Base-by-base conservation (phyloP, 768 basidiomycete species). In the Atractiella rhizophila region DNA sequence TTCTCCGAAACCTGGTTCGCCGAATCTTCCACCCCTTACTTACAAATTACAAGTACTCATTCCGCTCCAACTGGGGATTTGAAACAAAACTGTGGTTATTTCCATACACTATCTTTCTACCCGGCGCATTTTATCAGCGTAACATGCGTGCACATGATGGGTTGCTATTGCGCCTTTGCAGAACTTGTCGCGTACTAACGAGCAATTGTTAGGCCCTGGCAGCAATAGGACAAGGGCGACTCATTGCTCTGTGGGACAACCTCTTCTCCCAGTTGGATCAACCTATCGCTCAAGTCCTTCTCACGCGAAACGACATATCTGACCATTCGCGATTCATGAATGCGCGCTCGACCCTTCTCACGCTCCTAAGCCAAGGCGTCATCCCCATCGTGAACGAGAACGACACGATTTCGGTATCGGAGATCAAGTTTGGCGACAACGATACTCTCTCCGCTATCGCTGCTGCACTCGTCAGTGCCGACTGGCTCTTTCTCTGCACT, bases 401-500 rank as follows among this genome's bases (percentile, higher is more conserved):
- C 52, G 91, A 98, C 57, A 96, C 91, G 0, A 73, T 98, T 27
- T 88, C 86, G 19, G 91, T 98, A 44, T 83, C 82, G 62, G 91
- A 98, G 75, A 96, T 98, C 47, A 88, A 85, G 78, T 98, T 98
- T 51, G 91, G 91, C 35, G 91, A 96, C 62, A 96, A 96, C 57
- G 91, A 98, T 57, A 94, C 88, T 0, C 64, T 98, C 15, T 94
- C 88, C 29, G 91, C 91, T 16, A 86, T 98, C 45, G 86, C 91
- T 1, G 76, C 85, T 4, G 80, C 81, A 6, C 96, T 98, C 79
- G 75, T 96, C 20, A 81, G 88, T 48, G 91, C 91, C 15, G 88
- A 96, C 58, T 98, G 85, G 57, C 71, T 96, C 10, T 94, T 96
- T 59, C 68, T 98, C 3, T 63, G 96, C 28, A 98, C 91, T 2